Conservation (phyloP, 768 basidiomycete genomes). For the Amanita pseudoporphyria region DNA sequence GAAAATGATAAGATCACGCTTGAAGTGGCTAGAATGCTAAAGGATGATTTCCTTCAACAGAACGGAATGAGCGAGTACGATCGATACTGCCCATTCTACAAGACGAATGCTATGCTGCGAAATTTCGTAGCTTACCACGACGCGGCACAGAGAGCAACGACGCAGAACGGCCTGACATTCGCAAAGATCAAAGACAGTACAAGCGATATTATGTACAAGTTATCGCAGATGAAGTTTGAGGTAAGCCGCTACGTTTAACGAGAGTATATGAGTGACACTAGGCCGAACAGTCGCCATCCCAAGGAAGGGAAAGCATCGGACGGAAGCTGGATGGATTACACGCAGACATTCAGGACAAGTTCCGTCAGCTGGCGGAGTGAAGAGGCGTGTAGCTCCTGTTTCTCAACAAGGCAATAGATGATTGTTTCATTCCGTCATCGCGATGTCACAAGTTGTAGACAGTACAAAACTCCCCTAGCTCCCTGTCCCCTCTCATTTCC, state of each 20-base stretch:
- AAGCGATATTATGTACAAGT: conserved; percentile 85
- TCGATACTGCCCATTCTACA: conserved; percentile 97
- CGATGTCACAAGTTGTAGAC: conserved; percentile 1
- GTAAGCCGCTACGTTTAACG: conserved; percentile 29
- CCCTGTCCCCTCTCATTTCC: neutral
- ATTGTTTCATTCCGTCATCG: conserved; percentile 5
- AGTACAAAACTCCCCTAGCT: neutral
- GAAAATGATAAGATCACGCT: conserved; percentile 98
- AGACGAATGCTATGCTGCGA: conserved; percentile 91
- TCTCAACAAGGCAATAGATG: conserved; percentile 1
- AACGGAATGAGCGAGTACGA: conserved; percentile 99
- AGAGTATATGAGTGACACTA: conserved; percentile 3
- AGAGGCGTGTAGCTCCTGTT: conserved; percentile 1
- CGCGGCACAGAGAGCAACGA: conserved; percentile 76
- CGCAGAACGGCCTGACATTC: conserved; percentile 77
- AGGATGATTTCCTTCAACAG: conserved; percentile 96
- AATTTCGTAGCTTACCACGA: conserved; percentile 95
- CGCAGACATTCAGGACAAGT: conserved; percentile 86
- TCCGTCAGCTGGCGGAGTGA: conserved; percentile 78
- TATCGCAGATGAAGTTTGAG: conserved; percentile 99
- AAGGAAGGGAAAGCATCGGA: conserved; percentile 78
- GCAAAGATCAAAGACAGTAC: conserved; percentile 80
- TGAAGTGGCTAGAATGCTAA: conserved; percentile 94
- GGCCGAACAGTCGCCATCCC: conserved; percentile 66
- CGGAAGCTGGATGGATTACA: conserved; percentile 75